phyloP scores from a whole-genome alignment of 768 basidiomycete species.

The Gautieria morchelliformis region DNA sequence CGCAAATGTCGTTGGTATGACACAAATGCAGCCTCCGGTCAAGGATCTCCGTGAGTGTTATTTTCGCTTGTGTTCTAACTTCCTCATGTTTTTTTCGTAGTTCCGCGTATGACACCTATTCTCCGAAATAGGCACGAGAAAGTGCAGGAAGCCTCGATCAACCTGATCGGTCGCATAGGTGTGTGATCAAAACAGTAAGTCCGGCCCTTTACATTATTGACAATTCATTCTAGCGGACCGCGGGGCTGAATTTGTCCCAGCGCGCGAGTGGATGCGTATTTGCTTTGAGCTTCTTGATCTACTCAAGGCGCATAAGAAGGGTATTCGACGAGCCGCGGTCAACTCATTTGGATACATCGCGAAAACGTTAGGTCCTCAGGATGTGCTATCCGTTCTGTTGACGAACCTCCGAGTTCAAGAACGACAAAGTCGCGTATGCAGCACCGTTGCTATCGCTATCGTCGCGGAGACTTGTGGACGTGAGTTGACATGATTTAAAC shows the following conservation, averaged over 20 bases:
- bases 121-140: conserved; percentile 98
- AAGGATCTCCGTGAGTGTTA: conserved; percentile 86
- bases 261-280: conserved; percentile 99
- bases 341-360: conserved; percentile 99
- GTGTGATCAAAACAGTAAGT: conserved; percentile 8
- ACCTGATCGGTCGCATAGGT: conserved; percentile 96
- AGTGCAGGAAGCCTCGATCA: conserved; percentile 98
- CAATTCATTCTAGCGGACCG: conserved; percentile 62
- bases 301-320: conserved; percentile 98
- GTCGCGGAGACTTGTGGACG: conserved; percentile 89
- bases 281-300: conserved; percentile 97
- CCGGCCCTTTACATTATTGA: not conserved
- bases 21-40: conserved; percentile 99
- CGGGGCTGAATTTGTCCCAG: conserved; percentile 96
- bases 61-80: not conserved
- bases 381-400: conserved; percentile 89
- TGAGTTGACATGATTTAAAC: conserved; percentile 17
- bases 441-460: conserved; percentile 95
- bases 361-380: conserved; percentile 98
- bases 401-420: conserved; percentile 98
- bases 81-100: conserved; percentile 32
- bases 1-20: conserved; percentile 99
- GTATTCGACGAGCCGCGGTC: conserved; percentile 95
- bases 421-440: conserved; percentile 96
- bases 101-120: conserved; percentile 99